These are phyloP conservation scores for Chamaecyparis obtusa DNA, from an alignment of 75 land plant genomes.

Conservation along the genomic window DNA sequence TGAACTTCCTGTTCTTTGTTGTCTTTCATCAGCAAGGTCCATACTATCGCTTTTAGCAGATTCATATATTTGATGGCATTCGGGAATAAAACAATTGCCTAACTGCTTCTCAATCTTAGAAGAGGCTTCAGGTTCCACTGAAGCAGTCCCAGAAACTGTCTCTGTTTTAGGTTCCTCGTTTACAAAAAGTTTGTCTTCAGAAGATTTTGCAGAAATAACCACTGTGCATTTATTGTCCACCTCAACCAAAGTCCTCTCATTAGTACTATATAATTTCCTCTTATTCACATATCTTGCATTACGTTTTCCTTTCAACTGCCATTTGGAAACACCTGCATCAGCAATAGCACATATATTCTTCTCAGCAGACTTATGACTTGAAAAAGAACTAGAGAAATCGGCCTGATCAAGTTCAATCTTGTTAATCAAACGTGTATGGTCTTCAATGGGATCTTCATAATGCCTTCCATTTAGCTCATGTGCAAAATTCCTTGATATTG, in stretches of 20 bases:
- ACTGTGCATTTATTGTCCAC: constrained; percentile 15
- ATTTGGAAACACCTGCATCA: constrained; percentile 51
- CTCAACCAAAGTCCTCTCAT: constrained; percentile 8
- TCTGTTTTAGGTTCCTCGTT: not conserved
- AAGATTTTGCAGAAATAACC: not conserved
- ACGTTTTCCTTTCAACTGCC: constrained; percentile 76
- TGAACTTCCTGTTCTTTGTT: not conserved
- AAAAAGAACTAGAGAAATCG: not conserved
- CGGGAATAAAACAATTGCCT: not conserved
- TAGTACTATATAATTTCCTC: constrained; percentile 23
- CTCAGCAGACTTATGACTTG: not conserved
- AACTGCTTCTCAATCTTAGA: not conserved
- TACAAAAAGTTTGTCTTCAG: constrained; percentile 7
- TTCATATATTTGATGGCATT: not conserved
- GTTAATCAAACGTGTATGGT: not conserved
- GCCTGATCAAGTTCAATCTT: constrained; percentile 1
- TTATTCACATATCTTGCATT: constrained; percentile 43
- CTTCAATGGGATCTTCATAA: not conserved
- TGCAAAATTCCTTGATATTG: not conserved
- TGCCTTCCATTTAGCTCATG: not conserved
- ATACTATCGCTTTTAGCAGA: not conserved
- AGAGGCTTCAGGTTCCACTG: constrained; percentile 4
- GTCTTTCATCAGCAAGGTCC: constrained; percentile 7
- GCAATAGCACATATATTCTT: constrained; percentile 7
- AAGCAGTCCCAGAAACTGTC: not conserved